Conservation (phyloP, 2,329 filamentous ascomycete species). For the Thyridium curvatum region DNA sequence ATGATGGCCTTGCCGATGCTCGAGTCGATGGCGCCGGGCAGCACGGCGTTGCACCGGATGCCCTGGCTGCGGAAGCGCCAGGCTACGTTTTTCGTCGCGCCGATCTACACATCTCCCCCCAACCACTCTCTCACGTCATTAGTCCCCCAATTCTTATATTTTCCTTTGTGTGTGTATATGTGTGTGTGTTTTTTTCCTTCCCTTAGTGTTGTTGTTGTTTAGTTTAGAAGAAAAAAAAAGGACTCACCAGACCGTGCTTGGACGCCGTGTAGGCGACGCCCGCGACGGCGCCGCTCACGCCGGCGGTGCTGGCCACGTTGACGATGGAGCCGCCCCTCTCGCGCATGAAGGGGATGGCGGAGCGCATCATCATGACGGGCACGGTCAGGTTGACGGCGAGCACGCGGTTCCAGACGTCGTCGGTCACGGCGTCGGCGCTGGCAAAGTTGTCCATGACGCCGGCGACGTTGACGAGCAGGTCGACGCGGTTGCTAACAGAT, state of each 20-base stretch:
- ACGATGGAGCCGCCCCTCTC: slow-evolving; percentile 31
- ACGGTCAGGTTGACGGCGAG: slow-evolving; percentile 34
- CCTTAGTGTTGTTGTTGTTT: no score
- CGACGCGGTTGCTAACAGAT: slow-evolving; percentile 20
- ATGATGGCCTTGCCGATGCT: slow-evolving; percentile 19
- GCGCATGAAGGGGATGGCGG: slow-evolving; percentile 33
- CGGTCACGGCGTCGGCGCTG: slow-evolving; percentile 28
- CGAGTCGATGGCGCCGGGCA: slow-evolving; percentile 26
- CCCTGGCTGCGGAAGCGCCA: slow-evolving; percentile 36
- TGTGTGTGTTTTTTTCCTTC: no score
- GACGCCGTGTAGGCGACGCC: slow-evolving; percentile 38
- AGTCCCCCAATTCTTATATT: no score
- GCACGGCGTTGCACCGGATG: slow-evolving; percentile 37
- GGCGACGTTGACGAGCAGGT: slow-evolving; percentile 38
- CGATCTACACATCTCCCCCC: slow-evolving; percentile 20
- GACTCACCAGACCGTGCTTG: slow-evolving; percentile 32
- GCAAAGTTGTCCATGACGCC: slow-evolving; percentile 35
- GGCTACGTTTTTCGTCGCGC: slow-evolving; percentile 39
- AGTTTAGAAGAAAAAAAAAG: not conserved
- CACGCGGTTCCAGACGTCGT: slow-evolving; percentile 31
- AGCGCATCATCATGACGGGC: slow-evolving; percentile 36
- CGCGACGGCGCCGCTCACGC: slow-evolving; percentile 25
- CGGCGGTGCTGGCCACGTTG: slow-evolving; percentile 31
- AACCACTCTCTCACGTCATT: no score
- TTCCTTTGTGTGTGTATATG: no score